Evolutionary conservation across 129 eudicot genomes (phyloP).

Genomic region (Flaveria sonorensis): DNA sequence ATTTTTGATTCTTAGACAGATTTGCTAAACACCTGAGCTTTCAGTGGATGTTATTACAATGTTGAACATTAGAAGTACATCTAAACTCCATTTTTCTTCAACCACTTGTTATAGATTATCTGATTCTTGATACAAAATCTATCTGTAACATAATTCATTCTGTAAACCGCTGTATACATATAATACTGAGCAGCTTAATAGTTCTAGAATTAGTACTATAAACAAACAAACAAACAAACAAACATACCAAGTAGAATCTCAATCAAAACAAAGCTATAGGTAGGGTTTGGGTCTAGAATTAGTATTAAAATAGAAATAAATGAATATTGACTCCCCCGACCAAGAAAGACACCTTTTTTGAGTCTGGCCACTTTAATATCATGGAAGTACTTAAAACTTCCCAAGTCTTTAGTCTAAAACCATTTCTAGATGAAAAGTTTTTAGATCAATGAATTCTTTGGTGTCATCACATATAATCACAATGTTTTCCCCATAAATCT

Average conservation of each 20-base stretch:
- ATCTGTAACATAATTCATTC: not conserved
- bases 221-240: no score
- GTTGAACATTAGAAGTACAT: not conserved
- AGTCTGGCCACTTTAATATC: not conserved
- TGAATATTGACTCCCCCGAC: not conserved
- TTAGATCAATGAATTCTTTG: not conserved
- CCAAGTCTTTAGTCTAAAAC: not conserved
- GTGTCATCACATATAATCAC: not conserved
- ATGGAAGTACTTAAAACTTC: not conserved
- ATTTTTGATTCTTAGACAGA: not conserved
- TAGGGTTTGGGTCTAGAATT: no score
- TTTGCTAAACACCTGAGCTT: not conserved
- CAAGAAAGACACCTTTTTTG: not conserved
- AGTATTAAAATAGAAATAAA: not conserved
- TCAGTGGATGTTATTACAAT: not conserved
- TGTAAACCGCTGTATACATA: not conserved
- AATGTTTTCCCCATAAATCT: not conserved
- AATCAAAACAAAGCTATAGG: no score
- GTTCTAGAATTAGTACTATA: not conserved
- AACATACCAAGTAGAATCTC: no score
- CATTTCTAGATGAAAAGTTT: not conserved
- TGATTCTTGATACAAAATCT: slow-evolving; percentile 11
- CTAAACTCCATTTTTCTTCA: not conserved
- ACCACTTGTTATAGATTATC: not conserved
- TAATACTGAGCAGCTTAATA: not conserved